Evolutionary conservation across 805 yeast genomes (phyloP).

Genomic region (Metschnikowia reukaufii): DNA sequence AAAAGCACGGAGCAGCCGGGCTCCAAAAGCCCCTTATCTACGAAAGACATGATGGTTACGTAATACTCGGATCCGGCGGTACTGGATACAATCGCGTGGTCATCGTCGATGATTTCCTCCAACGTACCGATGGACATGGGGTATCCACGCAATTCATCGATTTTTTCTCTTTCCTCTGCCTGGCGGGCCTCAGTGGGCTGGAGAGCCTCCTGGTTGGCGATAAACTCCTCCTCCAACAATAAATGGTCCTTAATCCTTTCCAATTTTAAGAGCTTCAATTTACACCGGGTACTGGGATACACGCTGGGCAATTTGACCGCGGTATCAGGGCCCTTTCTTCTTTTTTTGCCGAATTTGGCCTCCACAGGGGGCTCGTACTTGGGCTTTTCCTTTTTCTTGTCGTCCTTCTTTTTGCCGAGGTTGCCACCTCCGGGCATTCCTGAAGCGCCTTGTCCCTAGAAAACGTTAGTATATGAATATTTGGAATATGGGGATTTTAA

Average conservation of each 20-base stretch:
- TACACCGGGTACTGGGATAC: conserved; percentile 90
- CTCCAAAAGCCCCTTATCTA: conserved; percentile 91
- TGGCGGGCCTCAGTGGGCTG: conserved; percentile 97
- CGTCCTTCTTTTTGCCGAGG: conserved; percentile 50
- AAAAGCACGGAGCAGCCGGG: conserved; percentile 95
- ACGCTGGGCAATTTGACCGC: conserved; percentile 83
- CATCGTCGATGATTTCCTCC: conserved; percentile 97
- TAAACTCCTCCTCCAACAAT: conserved; percentile 92
- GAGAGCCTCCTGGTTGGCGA: conserved; percentile 88
- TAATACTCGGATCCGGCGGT: conserved; percentile 97
- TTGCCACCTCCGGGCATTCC: conserved; percentile 54
- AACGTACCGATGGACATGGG: conserved; percentile 96
- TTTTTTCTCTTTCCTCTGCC: conserved; percentile 92
- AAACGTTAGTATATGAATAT: conserved; percentile 10
- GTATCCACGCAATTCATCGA: conserved; percentile 92
- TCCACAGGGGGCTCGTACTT: conserved; percentile 99
- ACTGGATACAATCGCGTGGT: conserved; percentile 96
- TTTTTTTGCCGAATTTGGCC: conserved; percentile 88
- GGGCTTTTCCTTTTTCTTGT: conserved; percentile 78
- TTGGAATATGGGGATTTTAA: neutral
- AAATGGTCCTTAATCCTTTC: conserved; percentile 97
- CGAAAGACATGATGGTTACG: conserved; percentile 93
- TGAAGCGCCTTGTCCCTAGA: conserved; percentile 55
- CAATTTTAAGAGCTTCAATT: conserved; percentile 83
- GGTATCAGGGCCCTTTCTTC: conserved; percentile 89